Evolutionary conservation across 352 stramenopile species (phyloP), one percentile per base, ranked within the genome.

Genomic region (Phytophthora parvispora): DNA sequence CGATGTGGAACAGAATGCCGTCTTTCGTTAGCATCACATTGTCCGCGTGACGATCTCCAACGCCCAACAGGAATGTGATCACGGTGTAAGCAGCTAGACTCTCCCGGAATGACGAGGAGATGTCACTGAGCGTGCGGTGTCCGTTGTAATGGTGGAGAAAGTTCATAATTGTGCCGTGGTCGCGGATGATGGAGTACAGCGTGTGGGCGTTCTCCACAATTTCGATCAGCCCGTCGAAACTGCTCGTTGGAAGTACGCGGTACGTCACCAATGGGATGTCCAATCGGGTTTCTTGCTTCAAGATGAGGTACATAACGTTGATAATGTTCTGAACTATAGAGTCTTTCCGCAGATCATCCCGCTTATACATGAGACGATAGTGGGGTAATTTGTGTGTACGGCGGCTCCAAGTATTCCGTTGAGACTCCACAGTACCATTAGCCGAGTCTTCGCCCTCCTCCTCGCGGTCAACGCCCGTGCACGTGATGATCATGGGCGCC

Each of bases 1-100:
- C 98, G 73, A 99, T 99, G 71, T 99, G 98, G 81, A 99, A 99
- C 34, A 99, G 89, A 64, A 99, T 94, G 12, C 98, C 98, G 67
- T 95, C 92, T 38, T 94, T 94, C 32, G 89, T 96, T 5, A 99
- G 86, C 97, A 99, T 99, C 51, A 99, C 97, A 74, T 99, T 99
- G 78, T 99, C 98, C 6, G 99, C 89, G 72, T 99, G 98, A 6
- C 98, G 86, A 82, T 99, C 98, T 25, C 98, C 98, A 50, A 99
- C 97, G 29, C 97, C 97, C n/a, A 99, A 72, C 16, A 99, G 72
- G 72, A 99, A 99, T 27, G 98, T 99, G 56, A 99, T 99, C 36
- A 99, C 98, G 29, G 98, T 99, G 84, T 99, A 99, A 25, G 98
- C 98, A 12, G 98, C 98, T 55, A 98, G 95, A 70, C 89, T 98